Evolutionary conservation across 129 eudicot genomes (phyloP).

Genomic region (Helianthus annuus): DNA sequence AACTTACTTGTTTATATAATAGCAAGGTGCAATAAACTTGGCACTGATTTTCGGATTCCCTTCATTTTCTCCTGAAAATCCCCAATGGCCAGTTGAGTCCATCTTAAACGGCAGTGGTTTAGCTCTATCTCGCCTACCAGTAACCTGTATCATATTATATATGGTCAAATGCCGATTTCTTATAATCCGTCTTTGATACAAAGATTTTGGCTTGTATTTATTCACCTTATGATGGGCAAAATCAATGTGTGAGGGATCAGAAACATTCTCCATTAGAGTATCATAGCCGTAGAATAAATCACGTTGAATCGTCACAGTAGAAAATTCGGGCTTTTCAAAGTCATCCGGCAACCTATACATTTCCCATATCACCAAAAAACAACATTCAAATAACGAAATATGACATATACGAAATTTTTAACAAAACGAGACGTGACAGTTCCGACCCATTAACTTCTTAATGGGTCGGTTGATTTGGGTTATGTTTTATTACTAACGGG

Average conservation of each 20-base stretch:
- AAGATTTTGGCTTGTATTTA: background rate
- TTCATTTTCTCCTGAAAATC: slow-evolving; percentile 85
- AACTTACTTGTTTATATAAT: slow-evolving; percentile 80
- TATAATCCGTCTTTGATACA: background rate
- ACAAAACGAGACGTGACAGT: background rate
- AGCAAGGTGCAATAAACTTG: slow-evolving; percentile 87
- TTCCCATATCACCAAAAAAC: slow-evolving; percentile 24
- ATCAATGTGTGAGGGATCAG: slow-evolving; percentile 98
- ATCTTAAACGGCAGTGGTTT: slow-evolving; percentile 91
- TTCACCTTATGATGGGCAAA: slow-evolving; percentile 98
- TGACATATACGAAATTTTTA: slow-evolving; percentile 8
- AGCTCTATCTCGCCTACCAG: slow-evolving; percentile 98
- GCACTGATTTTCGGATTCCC: slow-evolving; percentile 88
- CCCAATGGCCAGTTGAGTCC: slow-evolving; percentile 84
- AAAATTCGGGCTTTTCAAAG: slow-evolving; percentile 86
- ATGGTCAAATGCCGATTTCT: background rate
- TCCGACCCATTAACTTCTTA: background rate
- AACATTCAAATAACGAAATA: slow-evolving; percentile 14
- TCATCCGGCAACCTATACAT: slow-evolving; percentile 90
- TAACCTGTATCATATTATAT: slow-evolving; percentile 55
- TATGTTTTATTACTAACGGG: background rate
- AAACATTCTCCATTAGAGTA: slow-evolving; percentile 98
- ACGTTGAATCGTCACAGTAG: slow-evolving; percentile 92
- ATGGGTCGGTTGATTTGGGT: background rate
- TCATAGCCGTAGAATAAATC: slow-evolving; percentile 95